Conservation (phyloP, 192 early-diverging fungal species). For the Coemansia sp. region DNA sequence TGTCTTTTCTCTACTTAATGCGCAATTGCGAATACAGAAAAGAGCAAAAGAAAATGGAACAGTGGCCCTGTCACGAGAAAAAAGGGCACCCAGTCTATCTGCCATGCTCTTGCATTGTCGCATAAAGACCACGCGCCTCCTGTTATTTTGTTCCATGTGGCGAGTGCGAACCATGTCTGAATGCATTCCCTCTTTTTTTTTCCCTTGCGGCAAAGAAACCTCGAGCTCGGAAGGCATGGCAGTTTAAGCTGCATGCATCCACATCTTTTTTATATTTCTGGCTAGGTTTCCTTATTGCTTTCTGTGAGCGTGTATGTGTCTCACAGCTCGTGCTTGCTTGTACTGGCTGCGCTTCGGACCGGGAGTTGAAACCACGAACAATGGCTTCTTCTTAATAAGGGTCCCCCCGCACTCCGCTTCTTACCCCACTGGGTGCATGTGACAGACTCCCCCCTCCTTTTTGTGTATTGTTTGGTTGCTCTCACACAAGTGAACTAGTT, state of each 20-base stretch:
- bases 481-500: neutral
- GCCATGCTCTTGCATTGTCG: constrained; percentile 2
- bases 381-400: neutral
- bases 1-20: neutral
- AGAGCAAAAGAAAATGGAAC: neutral
- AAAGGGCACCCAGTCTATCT: neutral
- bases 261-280: neutral
- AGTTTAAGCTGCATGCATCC: constrained; percentile 3
- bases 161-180: constrained; percentile 7
- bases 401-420: neutral
- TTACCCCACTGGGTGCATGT: neutral
- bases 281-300: neutral
- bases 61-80: neutral
- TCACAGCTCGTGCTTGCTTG: neutral
- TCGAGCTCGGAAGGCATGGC: neutral
- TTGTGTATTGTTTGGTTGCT: constrained; percentile 10
- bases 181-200: neutral
- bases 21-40: constrained; percentile 14
- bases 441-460: neutral
- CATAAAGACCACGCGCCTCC: constrained; percentile 4
- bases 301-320: neutral
- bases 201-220: neutral
- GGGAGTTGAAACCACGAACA: neutral
- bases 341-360: constrained; percentile 3
- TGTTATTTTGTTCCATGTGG: neutral